phyloP scores from a whole-genome alignment of 306 rosid genomes.

The Prunus armeniaca region DNA sequence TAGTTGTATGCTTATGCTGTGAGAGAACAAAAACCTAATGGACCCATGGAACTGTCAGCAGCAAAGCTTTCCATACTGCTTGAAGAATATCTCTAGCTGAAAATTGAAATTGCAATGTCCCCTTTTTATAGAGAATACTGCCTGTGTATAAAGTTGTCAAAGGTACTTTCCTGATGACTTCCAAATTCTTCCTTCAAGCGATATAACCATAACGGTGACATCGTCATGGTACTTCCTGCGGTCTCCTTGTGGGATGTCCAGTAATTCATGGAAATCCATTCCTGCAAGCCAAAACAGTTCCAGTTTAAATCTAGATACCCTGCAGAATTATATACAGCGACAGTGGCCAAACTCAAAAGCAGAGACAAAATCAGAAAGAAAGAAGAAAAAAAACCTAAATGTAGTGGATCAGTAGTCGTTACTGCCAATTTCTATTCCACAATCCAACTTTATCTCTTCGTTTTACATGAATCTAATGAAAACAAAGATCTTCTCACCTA shows the following conservation, averaged over 20 bases:
- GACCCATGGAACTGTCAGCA: conserved; percentile 58
- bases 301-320: not conserved
- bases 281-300: conserved; percentile 49
- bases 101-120: conserved; percentile 24
- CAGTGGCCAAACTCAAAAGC: not conserved
- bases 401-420: not conserved
- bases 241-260: conserved; percentile 98
- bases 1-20: conserved; percentile 37
- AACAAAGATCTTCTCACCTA: too few species aligned
- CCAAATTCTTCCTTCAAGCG: conserved; percentile 99
- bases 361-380: not conserved
- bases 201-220: conserved; percentile 95
- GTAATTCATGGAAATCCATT: conserved; percentile 91
- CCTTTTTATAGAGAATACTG: conserved; percentile 26
- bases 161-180: conserved; percentile 94
- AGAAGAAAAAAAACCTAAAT: not conserved
- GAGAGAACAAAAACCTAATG: conserved; percentile 29
- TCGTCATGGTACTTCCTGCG: conserved; percentile 97
- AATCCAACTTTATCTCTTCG: too few species aligned
- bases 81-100: conserved; percentile 21
- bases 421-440: not conserved
- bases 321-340: not conserved
- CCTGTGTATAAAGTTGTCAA: conserved; percentile 37
- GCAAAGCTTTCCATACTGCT: conserved; percentile 41
- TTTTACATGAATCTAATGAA: too few species aligned